Base-by-base conservation (phyloP, 2,329 filamentous ascomycete species). In the Hypoxylon sp. region DNA sequence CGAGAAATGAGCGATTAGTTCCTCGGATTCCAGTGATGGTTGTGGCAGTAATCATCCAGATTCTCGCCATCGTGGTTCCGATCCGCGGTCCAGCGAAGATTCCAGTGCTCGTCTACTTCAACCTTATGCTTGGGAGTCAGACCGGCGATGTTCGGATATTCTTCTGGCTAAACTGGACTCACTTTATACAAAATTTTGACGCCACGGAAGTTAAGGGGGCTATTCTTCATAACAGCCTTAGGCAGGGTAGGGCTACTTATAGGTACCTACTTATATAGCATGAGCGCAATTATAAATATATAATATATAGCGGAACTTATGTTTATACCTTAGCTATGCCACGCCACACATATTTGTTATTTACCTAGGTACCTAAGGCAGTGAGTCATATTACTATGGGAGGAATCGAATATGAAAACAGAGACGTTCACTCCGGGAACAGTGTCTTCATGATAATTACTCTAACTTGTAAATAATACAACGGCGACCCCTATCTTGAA, bases 221-320 rank as follows among this genome's bases (percentile, higher is more conserved):
- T 38, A 5, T 19, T 13, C n/a, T 28, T 19, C 25, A 34, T 17
- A 23, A 7, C 21, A 9, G 5, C 19, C 28, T 30, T 9, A 30
- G 6, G 28, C 28, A 30, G 28, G 28, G 13, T 51, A 46, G 5
- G 7, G 17, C 41, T 43, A 21, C 14, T 5, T 43, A 43, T 43
- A 43, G 7, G 2, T 43, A 21, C 14, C 14, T 43, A 43, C 7
- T 9, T 9, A 43, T 43, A 19, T 13, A 46, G 0, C 43, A 23
- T 46, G 6, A 46, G 43, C 43, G 43, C 13, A 46, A 11, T 46
- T 2, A 11, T 46, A 23, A 25, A 25, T 52, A 30, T 5, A 14
- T 14, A 38, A 38, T 52, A 14, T n/a, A 53, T 7, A 53, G 50
- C 50, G 50, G 13, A 41, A 25, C n/a, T 41, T 30, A 30, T 30